These are phyloP conservation scores for Dianthus caryophyllus DNA, from an alignment of 148 eudicot species.

Conservation along the genomic window DNA sequence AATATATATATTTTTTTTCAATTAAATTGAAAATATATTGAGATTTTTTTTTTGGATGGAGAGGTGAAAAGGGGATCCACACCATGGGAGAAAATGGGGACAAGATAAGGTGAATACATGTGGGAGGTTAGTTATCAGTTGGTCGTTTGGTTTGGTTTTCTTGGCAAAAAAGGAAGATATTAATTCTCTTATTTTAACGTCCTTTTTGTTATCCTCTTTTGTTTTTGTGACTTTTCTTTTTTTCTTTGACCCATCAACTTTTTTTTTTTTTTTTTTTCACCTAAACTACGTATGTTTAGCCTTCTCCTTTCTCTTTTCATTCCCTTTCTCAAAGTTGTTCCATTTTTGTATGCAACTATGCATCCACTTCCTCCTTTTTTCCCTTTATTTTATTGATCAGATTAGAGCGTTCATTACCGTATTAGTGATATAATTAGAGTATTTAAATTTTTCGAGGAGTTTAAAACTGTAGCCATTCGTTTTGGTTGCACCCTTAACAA, in stretches of 20 bases:
- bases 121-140: conserved; percentile 26
- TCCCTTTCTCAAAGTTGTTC: not conserved
- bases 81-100: not conserved
- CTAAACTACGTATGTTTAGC: not conserved
- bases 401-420: too few species aligned
- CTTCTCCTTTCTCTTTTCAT: not conserved
- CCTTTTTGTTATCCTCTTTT: not conserved
- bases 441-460: too few species aligned
- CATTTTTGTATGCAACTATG: too few species aligned
- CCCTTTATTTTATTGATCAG: too few species aligned
- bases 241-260: conserved; percentile 1
- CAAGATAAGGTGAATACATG: conserved; percentile 13
- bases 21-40: too few species aligned
- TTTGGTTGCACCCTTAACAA: too few species aligned
- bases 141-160: conserved; percentile 17
- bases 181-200: not conserved
- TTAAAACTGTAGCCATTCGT: too few species aligned
- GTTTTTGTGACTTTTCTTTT: not conserved
- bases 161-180: not conserved
- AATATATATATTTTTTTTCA: too few species aligned
- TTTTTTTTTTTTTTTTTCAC: not conserved
- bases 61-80: not conserved
- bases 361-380: too few species aligned
- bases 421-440: too few species aligned
- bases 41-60: too few species aligned